Percentiles rank a stretch among this genome's conserved stretches.
These are phyloP conservation scores for Eimeria maxima DNA, from an alignment of 169 alveolate genomes.

Conservation along the genomic window DNA sequence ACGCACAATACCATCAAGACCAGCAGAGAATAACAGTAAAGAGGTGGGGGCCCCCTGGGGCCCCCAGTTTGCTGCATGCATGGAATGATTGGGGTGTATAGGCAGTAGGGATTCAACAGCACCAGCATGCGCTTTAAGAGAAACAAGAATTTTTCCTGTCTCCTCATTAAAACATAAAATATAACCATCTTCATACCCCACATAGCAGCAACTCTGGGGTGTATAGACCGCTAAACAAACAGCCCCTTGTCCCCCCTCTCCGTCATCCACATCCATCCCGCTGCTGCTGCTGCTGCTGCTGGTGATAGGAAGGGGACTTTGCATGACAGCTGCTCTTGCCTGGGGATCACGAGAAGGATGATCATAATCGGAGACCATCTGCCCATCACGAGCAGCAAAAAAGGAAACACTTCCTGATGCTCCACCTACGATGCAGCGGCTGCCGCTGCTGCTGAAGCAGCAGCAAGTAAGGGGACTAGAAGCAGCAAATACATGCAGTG, in stretches of 20 bases:
- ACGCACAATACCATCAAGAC: neutral
- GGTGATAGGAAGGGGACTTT: neutral
- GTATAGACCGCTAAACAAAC: constrained; percentile 24
- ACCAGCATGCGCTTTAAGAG: neutral
- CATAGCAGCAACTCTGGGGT: constrained; percentile 9
- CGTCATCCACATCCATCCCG: constrained; percentile 22
- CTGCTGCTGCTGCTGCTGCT: constrained; percentile 43
- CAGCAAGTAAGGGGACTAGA: constrained; percentile 61
- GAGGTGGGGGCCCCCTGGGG: neutral
- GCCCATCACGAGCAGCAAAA: constrained; percentile 43
- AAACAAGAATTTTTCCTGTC: neutral
- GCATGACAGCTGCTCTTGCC: neutral
- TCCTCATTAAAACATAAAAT: neutral
- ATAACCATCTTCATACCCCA: constrained; percentile 11
- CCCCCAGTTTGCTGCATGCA: neutral
- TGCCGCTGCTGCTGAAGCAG: constrained; percentile 68
- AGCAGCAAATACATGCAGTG: constrained; percentile 52
- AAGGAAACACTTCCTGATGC: constrained; percentile 19
- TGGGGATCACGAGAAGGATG: constrained; percentile 19
- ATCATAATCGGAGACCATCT: neutral
- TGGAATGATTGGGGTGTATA: neutral
- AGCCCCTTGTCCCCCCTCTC: neutral
- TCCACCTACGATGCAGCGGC: constrained; percentile 45
- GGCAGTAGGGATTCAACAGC: constrained; percentile 45
- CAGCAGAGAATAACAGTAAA: neutral